Evolutionary conservation across 345 rosid genomes (phyloP), one percentile per base, ranked within the genome.

Genomic region (Bruguiera gymnorhiza): DNA sequence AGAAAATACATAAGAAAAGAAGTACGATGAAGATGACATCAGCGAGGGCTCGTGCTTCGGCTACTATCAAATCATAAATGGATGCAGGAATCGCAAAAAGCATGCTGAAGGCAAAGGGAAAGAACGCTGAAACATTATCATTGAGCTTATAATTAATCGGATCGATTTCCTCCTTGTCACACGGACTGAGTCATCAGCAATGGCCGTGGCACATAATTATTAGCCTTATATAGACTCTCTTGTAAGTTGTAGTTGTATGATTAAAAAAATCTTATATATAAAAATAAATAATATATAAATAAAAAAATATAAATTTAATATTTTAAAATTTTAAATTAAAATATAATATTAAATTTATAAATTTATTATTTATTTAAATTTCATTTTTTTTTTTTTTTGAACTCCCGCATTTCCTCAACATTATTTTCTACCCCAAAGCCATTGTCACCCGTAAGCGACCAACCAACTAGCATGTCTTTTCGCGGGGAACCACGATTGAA

Each of bases 101-200:
- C 37, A 65, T 23, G n/a, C 58, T 18, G 18, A 64, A 1, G 5
- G 65, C 37, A 3, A 56, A 64, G 60, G 65, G 10, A 11, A 65
- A 0, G 5, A 72, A 19, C 60, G 32, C 65, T 16, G 16, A 13
- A 37, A 10, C 23, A 2, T 56, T 2, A 1, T 56, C 1, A 2
- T 36, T 50, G 1, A 48, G 13, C 26, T 59, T 72, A 20, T 6
- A 46, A 21, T 65, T 3, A 15, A 59, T 5, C 6, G 46, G 15
- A 58, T 69, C 65, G 21, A 65, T 48, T 27, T 24, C 24, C 54
- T 72, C 65, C 59, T 58, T 65, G 51, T 36, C 26, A 48, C 24
- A 0, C 3, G 2, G 5, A 43, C 9, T 11, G 6, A 34, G 3
- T 43, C 29, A 27, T 27, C 29, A 27, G 2, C 29, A 27, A 27